These are phyloP conservation scores for Psilocybe azurescens DNA, from an alignment of 768 basidiomycete genomes.

Conservation along the genomic window DNA sequence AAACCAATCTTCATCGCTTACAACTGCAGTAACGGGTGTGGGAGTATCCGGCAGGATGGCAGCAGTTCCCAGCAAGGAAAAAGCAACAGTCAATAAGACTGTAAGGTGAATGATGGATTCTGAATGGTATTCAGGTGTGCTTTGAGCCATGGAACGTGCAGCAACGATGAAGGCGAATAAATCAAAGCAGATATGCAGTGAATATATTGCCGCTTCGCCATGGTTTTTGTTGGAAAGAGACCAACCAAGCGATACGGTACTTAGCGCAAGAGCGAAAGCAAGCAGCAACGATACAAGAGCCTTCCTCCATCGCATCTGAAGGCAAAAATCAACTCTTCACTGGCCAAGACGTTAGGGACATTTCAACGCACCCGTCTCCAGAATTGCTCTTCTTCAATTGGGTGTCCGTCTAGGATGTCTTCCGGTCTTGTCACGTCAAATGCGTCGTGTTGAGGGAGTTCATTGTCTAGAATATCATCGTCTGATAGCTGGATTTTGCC, in stretches of 20 bases:
- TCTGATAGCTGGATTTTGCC: constrained; percentile 47
- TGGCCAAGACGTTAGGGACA: constrained; percentile 34
- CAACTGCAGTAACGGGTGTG: constrained; percentile 35
- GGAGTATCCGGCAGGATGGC: constrained; percentile 61
- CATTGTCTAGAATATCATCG: constrained; percentile 23
- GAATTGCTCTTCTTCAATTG: constrained; percentile 35
- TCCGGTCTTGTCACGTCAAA: constrained; percentile 67
- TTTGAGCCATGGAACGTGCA: constrained; percentile 54
- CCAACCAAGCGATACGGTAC: constrained; percentile 63
- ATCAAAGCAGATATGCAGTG: constrained; percentile 57
- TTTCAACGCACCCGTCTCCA: constrained; percentile 45
- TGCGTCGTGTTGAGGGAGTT: constrained; percentile 34
- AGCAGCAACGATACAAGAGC: constrained; percentile 51
- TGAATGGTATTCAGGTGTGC: constrained; percentile 44
- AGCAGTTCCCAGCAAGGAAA: constrained; percentile 29
- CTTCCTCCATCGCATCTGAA: constrained; percentile 67
- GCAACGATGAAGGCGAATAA: constrained; percentile 64
- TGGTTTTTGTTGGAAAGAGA: constrained; percentile 39
- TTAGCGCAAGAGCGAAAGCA: constrained; percentile 50
- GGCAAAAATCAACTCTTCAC: not conserved
- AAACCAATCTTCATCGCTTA: constrained; percentile 22
- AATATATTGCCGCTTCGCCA: constrained; percentile 39
- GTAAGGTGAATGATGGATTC: constrained; percentile 67
- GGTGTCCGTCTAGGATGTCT: constrained; percentile 48
- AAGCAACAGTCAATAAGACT: constrained; percentile 53